Evolutionary conservation across 2,329 filamentous ascomycete genomes (phyloP), one percentile per base, ranked within the genome.

Genomic region (Amphichorda felina): DNA sequence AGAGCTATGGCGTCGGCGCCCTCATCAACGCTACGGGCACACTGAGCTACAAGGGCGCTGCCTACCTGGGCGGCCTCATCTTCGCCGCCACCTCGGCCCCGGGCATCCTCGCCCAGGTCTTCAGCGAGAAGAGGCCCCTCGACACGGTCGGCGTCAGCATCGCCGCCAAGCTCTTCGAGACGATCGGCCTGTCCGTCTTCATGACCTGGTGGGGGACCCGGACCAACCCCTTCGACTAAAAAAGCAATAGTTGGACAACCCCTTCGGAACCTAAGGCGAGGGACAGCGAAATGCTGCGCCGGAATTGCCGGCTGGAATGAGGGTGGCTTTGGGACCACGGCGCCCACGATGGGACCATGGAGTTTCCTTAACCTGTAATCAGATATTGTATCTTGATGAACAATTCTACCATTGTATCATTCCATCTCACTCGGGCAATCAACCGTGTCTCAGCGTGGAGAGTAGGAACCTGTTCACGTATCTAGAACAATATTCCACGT

Each of bases 201-300:
- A 71, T 96, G 50, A 94, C 86, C 56, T 96, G 85, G 82, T 96
- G 89, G 89, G 89, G 89, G 53, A 95, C 89, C 53, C 81, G 83
- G 56, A 91, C 86, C 64, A 89, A 87, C 69, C 86, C 86, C 41
- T 93, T 94, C 61, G 77, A 87, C 55, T 88, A 82, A 71, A 53
- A 5, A 17, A 7, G 14, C n/a, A n/a, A n/a, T n/a, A 7, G 30
- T 6, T 6, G 27, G 21, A 24, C 6, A 6, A 10, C 10, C 21
- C 10, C 21, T 24, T 24, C 6, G 21, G 21, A 24, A n/a, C n/a
- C n/a, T n/a, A n/a, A 24, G 21, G 21, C 21, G 21, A 24, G 21
- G 6, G 21, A 10, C 6, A 24, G 6, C 6, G 21, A 24, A 24
- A 6, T 24, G 21, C 21, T 24, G 21, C 21, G 21, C 21, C 21